A percentile compares a stretch with the other conserved stretches of the same genome.
phyloP scores from a whole-genome alignment of 441 rosid genomes.

The Aquilaria agallochum region DNA sequence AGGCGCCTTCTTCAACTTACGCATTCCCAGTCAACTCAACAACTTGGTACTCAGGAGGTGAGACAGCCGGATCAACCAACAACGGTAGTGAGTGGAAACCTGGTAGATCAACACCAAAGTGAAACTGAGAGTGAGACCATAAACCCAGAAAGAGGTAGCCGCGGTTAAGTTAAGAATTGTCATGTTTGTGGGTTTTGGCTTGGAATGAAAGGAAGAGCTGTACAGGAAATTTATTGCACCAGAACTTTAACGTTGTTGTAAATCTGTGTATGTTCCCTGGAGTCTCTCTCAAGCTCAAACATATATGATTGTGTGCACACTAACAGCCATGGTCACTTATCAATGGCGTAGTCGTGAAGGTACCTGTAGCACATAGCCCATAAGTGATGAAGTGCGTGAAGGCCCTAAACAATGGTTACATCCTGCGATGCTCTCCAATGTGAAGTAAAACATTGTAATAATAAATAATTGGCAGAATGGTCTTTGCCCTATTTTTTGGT shows the following conservation, averaged over 20 bases:
- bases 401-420: no score
- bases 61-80: slow-evolving; percentile 25
- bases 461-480: no score
- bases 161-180: slow-evolving; percentile 4
- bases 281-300: no score
- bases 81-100: slow-evolving; percentile 14
- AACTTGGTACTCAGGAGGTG: slow-evolving; percentile 11
- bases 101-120: slow-evolving; percentile 11
- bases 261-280: no score
- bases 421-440: no score
- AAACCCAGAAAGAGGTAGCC: slow-evolving; percentile 15
- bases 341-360: no score
- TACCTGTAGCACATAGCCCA: no score
- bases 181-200: not conserved
- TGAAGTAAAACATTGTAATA: no score
- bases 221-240: slow-evolving; percentile 12
- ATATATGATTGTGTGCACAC: no score
- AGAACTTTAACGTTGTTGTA: slow-evolving; percentile 3
- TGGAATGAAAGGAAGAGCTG: not conserved
- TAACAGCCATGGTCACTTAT: no score
- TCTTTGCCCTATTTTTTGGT: no score
- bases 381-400: no score
- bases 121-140: slow-evolving; percentile 18
- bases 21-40: not conserved
- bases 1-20: not conserved